Conservation (phyloP, 1,284 basidiomycete genomes). For the Ceratobasidium sp. region DNA sequence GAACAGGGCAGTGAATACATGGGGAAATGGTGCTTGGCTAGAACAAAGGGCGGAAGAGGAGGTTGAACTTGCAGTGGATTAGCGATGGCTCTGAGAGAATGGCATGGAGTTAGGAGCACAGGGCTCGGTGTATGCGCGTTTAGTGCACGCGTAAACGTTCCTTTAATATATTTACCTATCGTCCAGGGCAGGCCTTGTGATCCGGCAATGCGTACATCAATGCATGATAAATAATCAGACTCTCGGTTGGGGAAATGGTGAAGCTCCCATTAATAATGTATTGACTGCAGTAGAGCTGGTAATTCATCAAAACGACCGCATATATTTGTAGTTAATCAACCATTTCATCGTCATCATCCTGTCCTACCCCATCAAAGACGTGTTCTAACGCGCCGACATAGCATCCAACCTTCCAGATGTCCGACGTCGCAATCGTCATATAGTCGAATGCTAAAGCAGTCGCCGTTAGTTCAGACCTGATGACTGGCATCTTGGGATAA, state of each 20-base stretch:
- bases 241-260: not conserved
- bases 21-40: not conserved
- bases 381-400: conserved; percentile 30
- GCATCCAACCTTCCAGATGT: conserved; percentile 41
- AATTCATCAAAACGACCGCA: not conserved
- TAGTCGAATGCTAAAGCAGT: conserved; percentile 43
- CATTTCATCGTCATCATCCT: conserved; percentile 31
- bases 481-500: conserved; percentile 85
- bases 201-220: no score
- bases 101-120: no score
- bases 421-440: conserved; percentile 26
- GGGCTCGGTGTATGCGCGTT: not conserved
- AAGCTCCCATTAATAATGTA: not conserved
- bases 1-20: not conserved
- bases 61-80: not conserved
- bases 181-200: no score
- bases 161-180: no score
- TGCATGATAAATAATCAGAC: not conserved
- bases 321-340: conserved; percentile 12
- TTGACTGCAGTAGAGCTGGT: not conserved
- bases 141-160: not conserved
- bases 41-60: not conserved
- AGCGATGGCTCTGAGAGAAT: not conserved
- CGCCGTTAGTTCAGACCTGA: conserved; percentile 25
- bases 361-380: conserved; percentile 8